Base-by-base conservation (phyloP, 148 eudicot species). In the Camellia lanceoleosa region DNA sequence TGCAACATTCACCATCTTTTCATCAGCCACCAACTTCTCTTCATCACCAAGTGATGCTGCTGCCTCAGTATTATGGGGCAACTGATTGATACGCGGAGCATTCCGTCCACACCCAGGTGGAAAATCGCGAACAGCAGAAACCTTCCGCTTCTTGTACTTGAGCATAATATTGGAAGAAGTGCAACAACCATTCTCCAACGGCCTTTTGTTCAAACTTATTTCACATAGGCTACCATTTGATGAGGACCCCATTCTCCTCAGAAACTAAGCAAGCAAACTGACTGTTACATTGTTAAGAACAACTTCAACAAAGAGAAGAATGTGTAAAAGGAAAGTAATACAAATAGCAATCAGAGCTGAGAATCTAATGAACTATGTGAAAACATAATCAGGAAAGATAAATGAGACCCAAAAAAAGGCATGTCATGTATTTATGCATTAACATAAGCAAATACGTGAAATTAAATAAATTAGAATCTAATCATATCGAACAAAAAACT, bases 41-140 rank as follows among this genome's bases (percentile, higher is more conserved):
- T 30, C 1, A 30, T 30, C 38, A 30, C 38, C 38, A 30, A 30
- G 38, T 30, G 38, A 30, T 30, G 38, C 38, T 30, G 38, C 38
- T 30, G 38, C 38, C 38, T 30, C 38, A 30, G 38, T 30, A 30
- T 30, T 30, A 30, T 30, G 38, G 38, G 38, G 38, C 44, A 23
- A 68, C 59, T 13, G 16, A 77, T 79, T 63, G 15, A 83, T 7
- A 2, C 16, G 66, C 9, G 72, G 58, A 60, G 82, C 84, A 87
- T 83, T 76, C 23, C 87, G 89, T 47, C 98, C 98, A 85, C 98
- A 95, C 2, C 89, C 87, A 64, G 85, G 88, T 14, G 99, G 99
- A 79, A 88, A 95, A 84, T 87, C 90, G 73, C 99, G 90, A 56
- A 83, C 64, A 3, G 90, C 87, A 44, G 89, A 87, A 13, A 90